These are phyloP conservation scores for Eleusine coracana DNA, from an alignment of 176 grass and related monocot species.

Conservation along the genomic window DNA sequence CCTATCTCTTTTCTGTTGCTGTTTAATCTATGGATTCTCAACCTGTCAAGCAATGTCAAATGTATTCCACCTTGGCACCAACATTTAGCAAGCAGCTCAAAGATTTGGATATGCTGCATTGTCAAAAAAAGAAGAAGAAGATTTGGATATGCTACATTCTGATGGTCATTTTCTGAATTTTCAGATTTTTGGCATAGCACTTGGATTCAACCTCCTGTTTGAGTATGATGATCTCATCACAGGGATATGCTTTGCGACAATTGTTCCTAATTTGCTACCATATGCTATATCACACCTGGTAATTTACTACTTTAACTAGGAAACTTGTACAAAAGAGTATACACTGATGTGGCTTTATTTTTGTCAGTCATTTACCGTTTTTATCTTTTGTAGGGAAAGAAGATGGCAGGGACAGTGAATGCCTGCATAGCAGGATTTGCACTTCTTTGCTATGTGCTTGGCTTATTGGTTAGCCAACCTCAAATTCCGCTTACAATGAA, in stretches of 20 bases:
- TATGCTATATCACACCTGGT: slow-evolving; percentile 72
- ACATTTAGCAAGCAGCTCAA: slow-evolving; percentile 14
- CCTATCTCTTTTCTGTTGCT: slow-evolving; percentile 24
- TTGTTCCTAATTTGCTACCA: slow-evolving; percentile 73
- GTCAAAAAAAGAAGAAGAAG: not conserved
- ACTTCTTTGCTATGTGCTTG: slow-evolving; percentile 87
- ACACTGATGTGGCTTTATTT: slow-evolving; percentile 36
- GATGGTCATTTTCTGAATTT: slow-evolving; percentile 44
- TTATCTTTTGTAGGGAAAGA: slow-evolving; percentile 60
- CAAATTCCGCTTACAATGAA: slow-evolving; percentile 78
- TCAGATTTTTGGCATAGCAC: slow-evolving; percentile 94
- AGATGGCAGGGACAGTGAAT: slow-evolving; percentile 57
- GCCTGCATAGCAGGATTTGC: slow-evolving; percentile 71
- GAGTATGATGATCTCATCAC: slow-evolving; percentile 69
- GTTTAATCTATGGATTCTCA: slow-evolving; percentile 31
- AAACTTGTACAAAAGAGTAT: slow-evolving; percentile 6
- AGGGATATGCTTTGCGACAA: slow-evolving; percentile 67
- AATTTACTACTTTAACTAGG: slow-evolving; percentile 32
- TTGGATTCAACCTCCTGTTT: slow-evolving; percentile 82
- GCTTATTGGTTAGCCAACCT: slow-evolving; percentile 86
- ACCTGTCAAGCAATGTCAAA: not conserved
- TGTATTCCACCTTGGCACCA: not conserved
- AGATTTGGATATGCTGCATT: slow-evolving; percentile 24
- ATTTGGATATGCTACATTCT: slow-evolving; percentile 32
- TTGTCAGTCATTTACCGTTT: slow-evolving; percentile 38